phyloP scores from a whole-genome alignment of 768 basidiomycete species.

The Hygrocybe coccinea region DNA sequence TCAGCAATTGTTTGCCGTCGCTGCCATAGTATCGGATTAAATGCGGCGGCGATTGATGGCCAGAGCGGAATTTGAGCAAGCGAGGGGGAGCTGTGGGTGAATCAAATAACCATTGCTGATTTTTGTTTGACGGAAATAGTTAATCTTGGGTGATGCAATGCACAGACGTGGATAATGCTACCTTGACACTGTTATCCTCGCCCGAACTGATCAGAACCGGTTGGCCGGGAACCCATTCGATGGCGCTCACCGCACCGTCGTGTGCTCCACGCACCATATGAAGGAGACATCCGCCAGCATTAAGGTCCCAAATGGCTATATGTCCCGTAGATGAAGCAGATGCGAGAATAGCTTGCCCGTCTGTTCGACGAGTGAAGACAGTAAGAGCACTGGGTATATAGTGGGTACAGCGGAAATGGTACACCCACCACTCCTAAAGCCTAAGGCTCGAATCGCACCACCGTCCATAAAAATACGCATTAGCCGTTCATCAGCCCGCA shows the following conservation, averaged over 20 bases:
- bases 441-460: constrained; percentile 66
- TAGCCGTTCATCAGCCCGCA: constrained; percentile 83
- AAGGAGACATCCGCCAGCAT: constrained; percentile 71
- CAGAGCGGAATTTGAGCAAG: constrained; percentile 86
- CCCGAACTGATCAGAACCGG: constrained; percentile 86
- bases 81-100: constrained; percentile 82
- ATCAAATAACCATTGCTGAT: constrained; percentile 97
- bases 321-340: constrained; percentile 84
- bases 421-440: constrained; percentile 78
- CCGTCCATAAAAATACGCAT: constrained; percentile 91
- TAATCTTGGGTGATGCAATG: constrained; percentile 1
- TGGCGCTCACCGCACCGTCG: constrained; percentile 71
- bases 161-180: constrained; percentile 24
- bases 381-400: constrained; percentile 3
- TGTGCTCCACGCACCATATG: constrained; percentile 88
- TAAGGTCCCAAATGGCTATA: constrained; percentile 91
- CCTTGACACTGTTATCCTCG: constrained; percentile 94
- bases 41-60: constrained; percentile 87
- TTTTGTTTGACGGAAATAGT: too few relatives aligned
- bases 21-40: constrained; percentile 92
- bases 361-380: constrained; percentile 35
- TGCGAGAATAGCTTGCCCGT: constrained; percentile 84
- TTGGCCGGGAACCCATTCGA: constrained; percentile 93
- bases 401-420: not conserved
- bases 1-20: constrained; percentile 93